Percentiles rank a stretch among this genome's conserved stretches.
These are phyloP conservation scores for Nepenthes mirabilis DNA, from an alignment of 148 eudicot genomes.

Conservation along the genomic window DNA sequence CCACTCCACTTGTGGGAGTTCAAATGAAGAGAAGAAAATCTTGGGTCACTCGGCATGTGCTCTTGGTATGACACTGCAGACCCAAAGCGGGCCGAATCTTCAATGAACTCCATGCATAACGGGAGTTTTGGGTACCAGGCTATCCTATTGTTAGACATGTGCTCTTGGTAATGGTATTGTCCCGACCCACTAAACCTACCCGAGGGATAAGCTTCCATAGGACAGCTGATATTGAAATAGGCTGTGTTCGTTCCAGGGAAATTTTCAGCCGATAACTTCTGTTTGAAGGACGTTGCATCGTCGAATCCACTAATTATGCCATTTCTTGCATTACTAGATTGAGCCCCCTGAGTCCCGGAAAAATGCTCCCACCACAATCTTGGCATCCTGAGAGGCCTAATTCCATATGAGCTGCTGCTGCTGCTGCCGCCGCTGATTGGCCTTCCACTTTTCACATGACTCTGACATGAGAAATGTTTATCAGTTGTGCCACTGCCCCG, in stretches of 20 bases:
- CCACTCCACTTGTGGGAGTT: conserved; percentile 9
- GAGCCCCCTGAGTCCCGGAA: too few species aligned
- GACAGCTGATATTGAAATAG: conserved; percentile 5
- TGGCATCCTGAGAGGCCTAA: too few species aligned
- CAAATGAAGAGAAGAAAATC: conserved; percentile 14
- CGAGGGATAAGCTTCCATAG: conserved; percentile 13
- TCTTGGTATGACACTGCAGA: conserved; percentile 20
- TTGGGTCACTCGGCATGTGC: conserved; percentile 7
- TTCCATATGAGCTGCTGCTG: too few species aligned
- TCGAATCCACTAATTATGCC: conserved; percentile 13
- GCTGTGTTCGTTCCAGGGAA: conserved; percentile 10
- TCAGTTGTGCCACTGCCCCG: too few species aligned
- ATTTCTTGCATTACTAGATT: background rate
- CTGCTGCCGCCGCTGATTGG: too few species aligned
- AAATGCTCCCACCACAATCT: too few species aligned
- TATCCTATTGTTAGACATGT: background rate
- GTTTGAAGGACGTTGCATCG: conserved; percentile 8
- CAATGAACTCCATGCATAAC: too few species aligned
- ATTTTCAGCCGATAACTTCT: conserved; percentile 3
- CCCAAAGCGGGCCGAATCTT: conserved; percentile 4
- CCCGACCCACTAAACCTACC: conserved; percentile 5
- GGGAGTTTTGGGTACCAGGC: too few species aligned
- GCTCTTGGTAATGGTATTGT: conserved; percentile 10
- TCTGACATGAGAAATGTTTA: too few species aligned
- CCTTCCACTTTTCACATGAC: too few species aligned